Evolutionary conservation across 2,329 filamentous ascomycete genomes (phyloP).

Genomic region (Fusarium xylarioides): DNA sequence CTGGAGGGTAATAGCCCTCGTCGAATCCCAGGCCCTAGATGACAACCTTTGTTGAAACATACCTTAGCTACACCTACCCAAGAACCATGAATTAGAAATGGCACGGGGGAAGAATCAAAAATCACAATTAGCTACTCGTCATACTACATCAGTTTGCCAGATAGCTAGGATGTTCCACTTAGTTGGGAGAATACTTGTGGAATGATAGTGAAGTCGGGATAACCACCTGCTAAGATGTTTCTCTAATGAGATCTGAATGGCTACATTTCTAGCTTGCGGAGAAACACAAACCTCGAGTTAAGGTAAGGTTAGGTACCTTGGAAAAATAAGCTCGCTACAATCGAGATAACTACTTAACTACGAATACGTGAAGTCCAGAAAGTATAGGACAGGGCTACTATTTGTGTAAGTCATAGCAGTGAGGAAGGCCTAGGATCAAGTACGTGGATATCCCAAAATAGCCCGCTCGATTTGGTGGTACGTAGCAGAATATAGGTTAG

Average conservation of each 20-base stretch:
- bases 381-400: neutral
- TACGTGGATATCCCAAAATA: neutral
- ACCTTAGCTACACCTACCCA: neutral
- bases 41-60: conserved; percentile 12
- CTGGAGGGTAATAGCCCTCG: neutral
- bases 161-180: neutral
- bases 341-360: neutral
- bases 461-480: neutral
- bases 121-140: neutral
- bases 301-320: neutral
- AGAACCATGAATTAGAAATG: neutral
- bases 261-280: neutral
- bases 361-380: neutral
- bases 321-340: neutral
- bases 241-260: conserved; percentile 2
- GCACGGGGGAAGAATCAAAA: neutral
- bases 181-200: neutral
- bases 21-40: conserved; percentile 3
- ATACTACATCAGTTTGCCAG: neutral
- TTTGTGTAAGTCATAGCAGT: neutral
- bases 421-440: neutral
- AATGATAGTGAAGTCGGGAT: neutral
- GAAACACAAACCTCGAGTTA: neutral
- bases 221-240: neutral
- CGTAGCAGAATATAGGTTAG: neutral